A percentile compares a stretch with the other conserved stretches of the same genome.
phyloP scores from a whole-genome alignment of 805 yeast species.

The Candida nitratophila region DNA sequence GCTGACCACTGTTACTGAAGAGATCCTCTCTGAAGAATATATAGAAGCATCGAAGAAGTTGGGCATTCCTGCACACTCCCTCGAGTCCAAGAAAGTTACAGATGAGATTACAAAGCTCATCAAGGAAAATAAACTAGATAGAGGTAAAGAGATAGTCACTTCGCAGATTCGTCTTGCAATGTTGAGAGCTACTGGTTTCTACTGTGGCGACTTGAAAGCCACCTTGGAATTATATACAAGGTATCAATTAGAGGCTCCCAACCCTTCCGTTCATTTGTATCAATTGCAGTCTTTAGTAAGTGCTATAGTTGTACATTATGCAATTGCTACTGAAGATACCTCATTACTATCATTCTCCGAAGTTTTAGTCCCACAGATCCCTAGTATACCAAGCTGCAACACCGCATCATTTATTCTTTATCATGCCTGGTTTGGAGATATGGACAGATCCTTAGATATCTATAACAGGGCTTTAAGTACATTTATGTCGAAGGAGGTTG shows the following conservation, averaged over 20 bases:
- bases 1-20: not conserved
- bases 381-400: slow-evolving; percentile 18
- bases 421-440: slow-evolving; percentile 22
- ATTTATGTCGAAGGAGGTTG: slow-evolving; percentile 11
- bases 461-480: slow-evolving; percentile 21
- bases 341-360: slow-evolving; percentile 16
- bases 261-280: slow-evolving; percentile 14
- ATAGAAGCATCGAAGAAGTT: not conserved
- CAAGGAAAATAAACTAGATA: slow-evolving; percentile 10
- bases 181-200: slow-evolving; percentile 18
- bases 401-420: slow-evolving; percentile 18
- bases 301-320: slow-evolving; percentile 15
- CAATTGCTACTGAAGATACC: slow-evolving; percentile 10
- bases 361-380: slow-evolving; percentile 20
- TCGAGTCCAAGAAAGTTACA: not conserved
- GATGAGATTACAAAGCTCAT: slow-evolving; percentile 11
- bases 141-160: not conserved
- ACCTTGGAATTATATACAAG: slow-evolving; percentile 16
- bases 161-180: slow-evolving; percentile 6
- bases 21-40: not conserved
- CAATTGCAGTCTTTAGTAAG: slow-evolving; percentile 16
- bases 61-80: not conserved
- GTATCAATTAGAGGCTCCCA: slow-evolving; percentile 19
- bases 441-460: slow-evolving; percentile 23
- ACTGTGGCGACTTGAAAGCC: slow-evolving; percentile 12